Base-by-base conservation (phyloP, 441 rosid genomes). In the Euphorbia schlechtendalii region DNA sequence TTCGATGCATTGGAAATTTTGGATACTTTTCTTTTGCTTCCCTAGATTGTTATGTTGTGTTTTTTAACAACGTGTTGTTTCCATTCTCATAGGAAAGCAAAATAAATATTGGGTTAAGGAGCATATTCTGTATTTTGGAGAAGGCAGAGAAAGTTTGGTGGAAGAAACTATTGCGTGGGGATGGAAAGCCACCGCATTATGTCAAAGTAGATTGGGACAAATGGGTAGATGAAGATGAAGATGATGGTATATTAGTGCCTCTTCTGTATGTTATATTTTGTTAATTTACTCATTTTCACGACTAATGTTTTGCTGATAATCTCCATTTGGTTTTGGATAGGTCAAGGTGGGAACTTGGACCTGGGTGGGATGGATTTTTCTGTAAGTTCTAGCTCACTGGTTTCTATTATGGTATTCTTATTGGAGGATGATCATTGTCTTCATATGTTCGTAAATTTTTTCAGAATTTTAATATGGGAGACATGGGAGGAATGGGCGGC, bases 301-400 rank as follows among this genome's bases (percentile, higher is more conserved):
- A 40, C 13, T 49, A 17, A 3, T 68, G 15, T 22, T 25, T 65
- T 71, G 32, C 25, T 25, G 40, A 17, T 54, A 46, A 15, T 57
- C 18, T 55, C n/a, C 45, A n/a, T 51, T 6, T 10, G 45, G 18
- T 20, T 59, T 65, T 49, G 14, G 64, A n/a, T 68, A 82, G 96
- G 84, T 77, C 28, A 34, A 17, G 89, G 77, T 65, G 87, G 74
- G 65, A 89, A 84, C 64, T 49, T 86, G 79, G 92, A 92, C 74
- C 51, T 86, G 67, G 89, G 83, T 8, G 98, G 96, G 65, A 90
- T 90, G 97, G 96, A 89, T 59, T 83, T 87, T 58, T 87, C 94
- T 57, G 94, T 87, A 76, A 65, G 85, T 27, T n/a, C n/a, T n/a
- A n/a, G 17, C 56, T 24, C 43, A 27, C 25, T 30, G 18, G 60